These are phyloP conservation scores for Trichoderma sp. DNA, from an alignment of 2,329 filamentous ascomycete genomes.

Conservation along the genomic window DNA sequence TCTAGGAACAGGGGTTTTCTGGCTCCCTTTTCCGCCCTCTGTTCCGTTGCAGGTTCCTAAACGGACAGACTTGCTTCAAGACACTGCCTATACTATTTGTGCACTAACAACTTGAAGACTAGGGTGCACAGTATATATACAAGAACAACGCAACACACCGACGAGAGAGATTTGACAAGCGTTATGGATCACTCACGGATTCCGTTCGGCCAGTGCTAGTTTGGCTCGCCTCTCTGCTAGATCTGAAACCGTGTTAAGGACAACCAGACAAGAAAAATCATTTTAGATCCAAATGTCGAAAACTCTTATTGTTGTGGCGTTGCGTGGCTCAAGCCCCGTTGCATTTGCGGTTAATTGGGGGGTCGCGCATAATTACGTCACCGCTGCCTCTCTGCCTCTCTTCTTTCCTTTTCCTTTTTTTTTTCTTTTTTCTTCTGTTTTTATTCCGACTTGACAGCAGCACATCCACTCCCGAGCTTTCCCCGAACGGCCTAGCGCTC, in stretches of 20 bases:
- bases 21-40: background rate
- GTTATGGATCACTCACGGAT: background rate
- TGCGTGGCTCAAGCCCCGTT: slow-evolving; percentile 12
- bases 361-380: slow-evolving; percentile 22
- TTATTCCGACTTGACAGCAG: background rate
- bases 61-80: background rate
- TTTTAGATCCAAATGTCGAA: background rate
- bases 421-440: background rate
- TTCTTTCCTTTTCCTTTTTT: background rate
- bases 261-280: background rate
- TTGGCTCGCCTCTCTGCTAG: background rate
- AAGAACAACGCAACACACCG: background rate
- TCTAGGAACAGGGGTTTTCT: background rate
- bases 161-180: background rate
- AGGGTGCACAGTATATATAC: background rate
- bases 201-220: slow-evolving; percentile 6
- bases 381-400: background rate
- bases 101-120: background rate
- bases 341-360: slow-evolving; percentile 17
- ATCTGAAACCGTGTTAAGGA: slow-evolving; percentile 11
- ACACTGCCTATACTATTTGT: background rate
- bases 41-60: background rate
- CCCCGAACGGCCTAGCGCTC: slow-evolving; percentile 1
- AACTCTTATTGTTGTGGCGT: background rate
- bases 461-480: slow-evolving; percentile 17